Conservation (phyloP, 768 basidiomycete genomes). For the Mycena floridula region DNA sequence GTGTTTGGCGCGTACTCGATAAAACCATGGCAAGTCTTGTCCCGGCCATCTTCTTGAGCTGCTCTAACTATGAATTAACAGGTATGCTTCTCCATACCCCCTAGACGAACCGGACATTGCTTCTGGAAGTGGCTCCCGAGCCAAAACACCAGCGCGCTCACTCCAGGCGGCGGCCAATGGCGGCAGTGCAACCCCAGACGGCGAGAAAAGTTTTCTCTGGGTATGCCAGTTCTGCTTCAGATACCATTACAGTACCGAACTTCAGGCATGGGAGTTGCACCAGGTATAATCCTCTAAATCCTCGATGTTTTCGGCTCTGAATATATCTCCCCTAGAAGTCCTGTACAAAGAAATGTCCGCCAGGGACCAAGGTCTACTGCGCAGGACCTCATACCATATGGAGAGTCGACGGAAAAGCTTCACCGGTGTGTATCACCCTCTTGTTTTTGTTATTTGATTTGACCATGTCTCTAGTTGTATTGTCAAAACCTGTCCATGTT, state of each 20-base stretch:
- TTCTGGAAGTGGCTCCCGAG: conserved; percentile 41
- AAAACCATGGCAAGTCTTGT: not conserved
- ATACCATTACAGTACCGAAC: conserved; percentile 86
- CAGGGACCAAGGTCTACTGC: conserved; percentile 87
- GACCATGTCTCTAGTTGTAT: conserved; percentile 57
- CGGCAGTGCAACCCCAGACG: conserved; percentile 38
- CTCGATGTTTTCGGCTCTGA: not conserved
- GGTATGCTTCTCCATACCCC: conserved; percentile 95
- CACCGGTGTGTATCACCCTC: conserved; percentile 55
- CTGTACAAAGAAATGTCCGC: conserved; percentile 68
- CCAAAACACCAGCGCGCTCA: conserved; percentile 53
- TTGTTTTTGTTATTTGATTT: not conserved
- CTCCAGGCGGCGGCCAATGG: conserved; percentile 67
- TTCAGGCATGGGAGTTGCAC: conserved; percentile 58
- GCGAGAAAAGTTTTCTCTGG: conserved; percentile 57
- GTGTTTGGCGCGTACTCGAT: conserved; percentile 2
- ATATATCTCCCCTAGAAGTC: conserved; percentile 43
- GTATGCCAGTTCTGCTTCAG: conserved; percentile 93
- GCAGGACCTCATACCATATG: conserved; percentile 86
- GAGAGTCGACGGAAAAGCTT: conserved; percentile 88
- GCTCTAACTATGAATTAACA: conserved; percentile 20
- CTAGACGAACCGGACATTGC: conserved; percentile 64
- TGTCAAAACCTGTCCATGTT: conserved; percentile 95
- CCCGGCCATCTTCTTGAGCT: not conserved
- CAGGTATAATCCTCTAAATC: conserved; percentile 52